These are phyloP conservation scores for Sugiyamaella sp. DNA, from an alignment of 1,139 yeast genomes.

Conservation along the genomic window DNA sequence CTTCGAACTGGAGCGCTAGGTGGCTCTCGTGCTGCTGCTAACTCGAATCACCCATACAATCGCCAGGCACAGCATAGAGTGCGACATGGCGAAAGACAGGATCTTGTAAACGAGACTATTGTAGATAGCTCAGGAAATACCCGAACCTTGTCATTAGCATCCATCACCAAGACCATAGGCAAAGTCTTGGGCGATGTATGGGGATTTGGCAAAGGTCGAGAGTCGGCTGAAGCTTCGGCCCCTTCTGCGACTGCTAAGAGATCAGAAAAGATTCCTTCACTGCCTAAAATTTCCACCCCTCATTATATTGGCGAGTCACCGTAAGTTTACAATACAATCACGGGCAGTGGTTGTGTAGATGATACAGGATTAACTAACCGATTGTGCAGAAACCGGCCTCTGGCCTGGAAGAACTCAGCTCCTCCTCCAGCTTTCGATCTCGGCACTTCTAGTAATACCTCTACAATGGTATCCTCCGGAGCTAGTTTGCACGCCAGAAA, in stretches of 20 bases:
- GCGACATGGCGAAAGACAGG: not conserved
- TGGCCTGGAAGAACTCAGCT: slow-evolving; percentile 12
- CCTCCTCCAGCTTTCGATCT: slow-evolving; percentile 20
- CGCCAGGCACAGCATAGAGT: slow-evolving; percentile 9
- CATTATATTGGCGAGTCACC: slow-evolving; percentile 22
- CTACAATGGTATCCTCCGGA: not conserved
- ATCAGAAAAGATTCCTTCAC: not conserved
- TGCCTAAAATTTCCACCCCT: slow-evolving; percentile 10
- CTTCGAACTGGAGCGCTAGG: not conserved
- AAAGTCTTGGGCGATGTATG: slow-evolving; percentile 14
- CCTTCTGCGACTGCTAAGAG: too few species aligned
- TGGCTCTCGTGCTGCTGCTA: not conserved
- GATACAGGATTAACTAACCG: not conserved
- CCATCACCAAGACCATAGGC: slow-evolving; percentile 6
- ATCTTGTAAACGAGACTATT: slow-evolving; percentile 1
- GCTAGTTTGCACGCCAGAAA: not conserved
- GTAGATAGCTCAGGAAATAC: slow-evolving; percentile 8
- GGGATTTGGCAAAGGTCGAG: slow-evolving; percentile 7
- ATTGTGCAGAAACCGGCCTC: not conserved
- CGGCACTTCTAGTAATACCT: not conserved
- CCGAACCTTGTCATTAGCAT: slow-evolving; percentile 7
- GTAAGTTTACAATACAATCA: slow-evolving; percentile 9
- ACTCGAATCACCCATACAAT: slow-evolving; percentile 9
- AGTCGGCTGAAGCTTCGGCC: not conserved
- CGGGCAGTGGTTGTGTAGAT: not conserved